Evolutionary conservation across 2,329 filamentous ascomycete genomes (phyloP).

Genomic region (Ilyonectria destructans): DNA sequence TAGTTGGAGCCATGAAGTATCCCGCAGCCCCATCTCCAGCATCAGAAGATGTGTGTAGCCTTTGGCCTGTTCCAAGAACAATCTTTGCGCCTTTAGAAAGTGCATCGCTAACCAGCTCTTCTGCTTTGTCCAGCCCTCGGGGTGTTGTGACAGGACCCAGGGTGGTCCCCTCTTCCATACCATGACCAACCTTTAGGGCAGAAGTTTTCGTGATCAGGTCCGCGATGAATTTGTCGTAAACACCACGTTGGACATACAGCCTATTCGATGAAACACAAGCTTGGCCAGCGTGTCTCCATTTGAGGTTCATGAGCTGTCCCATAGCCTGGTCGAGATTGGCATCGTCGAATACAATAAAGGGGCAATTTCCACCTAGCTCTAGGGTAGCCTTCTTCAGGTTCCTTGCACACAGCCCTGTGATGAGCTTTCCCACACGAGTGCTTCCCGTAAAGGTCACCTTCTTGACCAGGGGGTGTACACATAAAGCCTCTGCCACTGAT

Average conservation of each 20-base stretch:
- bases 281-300: constrained; percentile 74
- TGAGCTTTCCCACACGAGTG: constrained; percentile 78
- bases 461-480: constrained; percentile 61
- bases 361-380: constrained; percentile 81
- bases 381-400: constrained; percentile 78
- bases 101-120: constrained; percentile 73
- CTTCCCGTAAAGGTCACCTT: constrained; percentile 87
- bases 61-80: constrained; percentile 69
- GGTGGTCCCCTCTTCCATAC: constrained; percentile 60
- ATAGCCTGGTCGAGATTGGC: constrained; percentile 78
- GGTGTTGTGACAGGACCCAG: constrained; percentile 56
- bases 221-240: constrained; percentile 74
- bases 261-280: constrained; percentile 79
- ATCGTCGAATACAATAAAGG: constrained; percentile 78
- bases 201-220: constrained; percentile 68
- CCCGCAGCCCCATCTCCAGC: constrained; percentile 60
- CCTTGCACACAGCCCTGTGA: constrained; percentile 73
- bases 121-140: constrained; percentile 54
- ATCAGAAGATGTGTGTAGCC: constrained; percentile 49
- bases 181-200: constrained; percentile 74
- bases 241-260: constrained; percentile 72
- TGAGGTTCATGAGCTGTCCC: constrained; percentile 67
- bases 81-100: constrained; percentile 72
- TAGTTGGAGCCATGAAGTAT: constrained; percentile 81
- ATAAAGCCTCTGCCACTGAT: constrained; percentile 62